phyloP scores from a whole-genome alignment of 2,329 filamentous ascomycete genomes.

The Beauveria brongniartii region DNA sequence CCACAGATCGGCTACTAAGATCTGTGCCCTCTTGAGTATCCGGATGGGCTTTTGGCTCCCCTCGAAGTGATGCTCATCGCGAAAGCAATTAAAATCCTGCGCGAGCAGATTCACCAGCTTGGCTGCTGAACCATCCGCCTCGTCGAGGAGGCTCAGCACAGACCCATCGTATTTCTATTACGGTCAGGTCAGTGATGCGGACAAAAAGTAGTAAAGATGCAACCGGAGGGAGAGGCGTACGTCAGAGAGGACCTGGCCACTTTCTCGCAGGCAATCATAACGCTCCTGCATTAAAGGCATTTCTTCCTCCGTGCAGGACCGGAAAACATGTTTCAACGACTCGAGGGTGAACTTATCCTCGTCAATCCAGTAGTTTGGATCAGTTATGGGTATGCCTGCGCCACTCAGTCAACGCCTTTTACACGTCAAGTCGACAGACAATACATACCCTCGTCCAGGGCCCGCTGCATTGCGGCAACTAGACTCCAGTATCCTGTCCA shows the following conservation, averaged over 20 bases:
- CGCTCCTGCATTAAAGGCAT: constrained; percentile 79
- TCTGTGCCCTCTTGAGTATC: constrained; percentile 90
- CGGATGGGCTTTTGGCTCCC: constrained; percentile 62
- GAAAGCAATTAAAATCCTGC: constrained; percentile 75
- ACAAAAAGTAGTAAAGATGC: neutral
- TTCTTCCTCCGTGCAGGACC: constrained; percentile 75
- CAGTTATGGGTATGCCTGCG: constrained; percentile 77
- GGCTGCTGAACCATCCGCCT: constrained; percentile 72
- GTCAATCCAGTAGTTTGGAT: constrained; percentile 76
- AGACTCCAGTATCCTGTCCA: constrained; percentile 98
- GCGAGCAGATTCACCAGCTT: constrained; percentile 79
- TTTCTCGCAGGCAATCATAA: constrained; percentile 71
- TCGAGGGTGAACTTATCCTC: constrained; percentile 69
- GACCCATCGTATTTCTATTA: constrained; percentile 65
- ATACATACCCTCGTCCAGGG: constrained; percentile 66
- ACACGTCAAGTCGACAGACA: neutral
- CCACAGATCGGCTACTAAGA: constrained; percentile 93
- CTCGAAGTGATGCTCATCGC: constrained; percentile 71
- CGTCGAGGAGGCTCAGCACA: constrained; percentile 63
- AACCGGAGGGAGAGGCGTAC: constrained; percentile 35
- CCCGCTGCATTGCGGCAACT: constrained; percentile 78
- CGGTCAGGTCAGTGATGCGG: neutral
- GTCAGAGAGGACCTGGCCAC: constrained; percentile 70
- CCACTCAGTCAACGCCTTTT: constrained; percentile 10
- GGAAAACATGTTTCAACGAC: constrained; percentile 67